These are phyloP conservation scores for Blakeslea trispora DNA, from an alignment of 371 early-diverging fungal genomes.

Conservation along the genomic window DNA sequence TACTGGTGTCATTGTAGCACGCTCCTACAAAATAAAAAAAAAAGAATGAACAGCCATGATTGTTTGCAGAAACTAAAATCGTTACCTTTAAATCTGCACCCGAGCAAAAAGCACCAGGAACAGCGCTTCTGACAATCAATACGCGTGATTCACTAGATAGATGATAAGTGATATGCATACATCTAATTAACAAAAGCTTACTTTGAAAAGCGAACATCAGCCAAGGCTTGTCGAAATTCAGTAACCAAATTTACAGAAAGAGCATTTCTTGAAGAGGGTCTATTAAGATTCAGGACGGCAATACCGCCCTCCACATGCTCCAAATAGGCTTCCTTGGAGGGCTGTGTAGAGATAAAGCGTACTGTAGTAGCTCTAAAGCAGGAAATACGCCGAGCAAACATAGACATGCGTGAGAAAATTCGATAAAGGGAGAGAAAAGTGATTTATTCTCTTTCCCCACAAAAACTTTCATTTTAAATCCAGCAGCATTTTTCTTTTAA, in stretches of 20 bases:
- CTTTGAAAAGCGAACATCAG: constrained; percentile 69
- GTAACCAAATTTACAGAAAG: constrained; percentile 77
- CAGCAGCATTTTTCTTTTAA: background rate
- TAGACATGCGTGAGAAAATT: constrained; percentile 6
- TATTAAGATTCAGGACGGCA: constrained; percentile 78
- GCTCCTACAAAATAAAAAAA: constrained; percentile 59
- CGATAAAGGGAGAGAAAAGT: constrained; percentile 2
- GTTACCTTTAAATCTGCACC: constrained; percentile 94
- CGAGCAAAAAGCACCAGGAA: constrained; percentile 90
- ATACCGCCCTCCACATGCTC: constrained; percentile 77
- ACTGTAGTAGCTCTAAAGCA: background rate
- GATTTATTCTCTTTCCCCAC: background rate
- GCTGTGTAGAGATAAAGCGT: constrained; percentile 12
- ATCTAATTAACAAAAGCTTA: constrained; percentile 26
- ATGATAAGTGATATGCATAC: background rate
- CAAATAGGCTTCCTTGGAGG: constrained; percentile 60
- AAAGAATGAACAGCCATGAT: background rate
- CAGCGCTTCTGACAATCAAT: constrained; percentile 78
- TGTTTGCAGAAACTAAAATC: background rate
- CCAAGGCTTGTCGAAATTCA: constrained; percentile 71
- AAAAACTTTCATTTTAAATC: background rate
- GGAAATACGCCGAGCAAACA: constrained; percentile 13
- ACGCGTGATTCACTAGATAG: constrained; percentile 67
- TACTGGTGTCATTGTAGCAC: constrained; percentile 77
- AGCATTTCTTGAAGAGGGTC: constrained; percentile 90